Evolutionary conservation across 176 grass and related monocot species (phyloP).

Genomic region (Chloris gayana): DNA sequence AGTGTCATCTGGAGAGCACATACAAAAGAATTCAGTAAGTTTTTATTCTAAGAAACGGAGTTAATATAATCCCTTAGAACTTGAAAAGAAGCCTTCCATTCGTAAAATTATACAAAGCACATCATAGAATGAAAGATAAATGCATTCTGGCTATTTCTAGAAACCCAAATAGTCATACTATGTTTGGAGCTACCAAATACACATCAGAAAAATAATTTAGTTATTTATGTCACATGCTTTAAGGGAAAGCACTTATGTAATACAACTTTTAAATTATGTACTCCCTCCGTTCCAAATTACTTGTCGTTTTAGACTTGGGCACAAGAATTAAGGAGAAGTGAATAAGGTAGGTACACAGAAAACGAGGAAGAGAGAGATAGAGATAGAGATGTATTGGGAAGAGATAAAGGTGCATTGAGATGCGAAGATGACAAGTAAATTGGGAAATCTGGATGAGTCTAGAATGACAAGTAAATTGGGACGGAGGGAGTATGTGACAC

Average conservation of each 20-base stretch:
- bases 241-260: not conserved
- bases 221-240: not conserved
- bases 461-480: too few relatives aligned
- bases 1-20: slow-evolving; percentile 4
- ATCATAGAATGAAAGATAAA: not conserved
- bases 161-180: slow-evolving; percentile 4
- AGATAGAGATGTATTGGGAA: too few relatives aligned
- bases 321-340: too few relatives aligned
- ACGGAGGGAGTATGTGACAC: not conserved
- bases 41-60: slow-evolving; percentile 19
- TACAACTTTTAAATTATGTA: not conserved
- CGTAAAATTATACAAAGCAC: slow-evolving; percentile 14
- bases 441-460: too few relatives aligned
- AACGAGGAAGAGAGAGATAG: too few relatives aligned
- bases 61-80: slow-evolving; percentile 9
- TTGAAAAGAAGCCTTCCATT: not conserved
- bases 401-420: too few relatives aligned
- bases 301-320: too few relatives aligned
- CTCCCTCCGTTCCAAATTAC: too few relatives aligned
- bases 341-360: too few relatives aligned
- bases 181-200: slow-evolving; percentile 1
- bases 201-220: slow-evolving; percentile 1
- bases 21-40: not conserved
- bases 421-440: too few relatives aligned
- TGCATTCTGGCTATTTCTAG: not conserved